phyloP scores from a whole-genome alignment of 2,329 filamentous ascomycete species.

The Pseudocercospora crystallina region DNA sequence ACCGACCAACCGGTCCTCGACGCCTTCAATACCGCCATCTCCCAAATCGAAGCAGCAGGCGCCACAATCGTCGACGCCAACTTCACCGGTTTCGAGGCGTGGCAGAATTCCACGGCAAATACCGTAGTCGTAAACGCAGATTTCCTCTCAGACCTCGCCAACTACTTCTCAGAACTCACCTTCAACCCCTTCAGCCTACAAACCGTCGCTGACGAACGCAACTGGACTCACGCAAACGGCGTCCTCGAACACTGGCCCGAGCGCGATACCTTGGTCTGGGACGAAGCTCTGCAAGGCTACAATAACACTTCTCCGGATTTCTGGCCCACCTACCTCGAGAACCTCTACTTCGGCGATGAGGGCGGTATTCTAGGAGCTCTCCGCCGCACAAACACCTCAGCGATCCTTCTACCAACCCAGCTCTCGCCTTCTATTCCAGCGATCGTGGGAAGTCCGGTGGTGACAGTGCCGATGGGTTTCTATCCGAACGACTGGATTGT shows the following conservation, averaged over 20 bases:
- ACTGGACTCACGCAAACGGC: conserved; percentile 55
- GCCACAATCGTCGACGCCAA: conserved; percentile 24
- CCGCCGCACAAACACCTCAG: conserved; percentile 57
- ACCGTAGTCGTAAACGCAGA: conserved; percentile 57
- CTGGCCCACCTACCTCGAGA: conserved; percentile 57
- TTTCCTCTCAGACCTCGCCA: conserved; percentile 57
- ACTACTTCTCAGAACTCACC: conserved; percentile 58
- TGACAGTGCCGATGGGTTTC: conserved; percentile 64
- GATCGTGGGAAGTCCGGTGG: conserved; percentile 59
- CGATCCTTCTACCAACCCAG: conserved; percentile 60
- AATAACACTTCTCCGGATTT: conserved; percentile 59
- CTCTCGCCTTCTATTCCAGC: conserved; percentile 52
- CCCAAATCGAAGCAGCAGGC: conserved; percentile 19
- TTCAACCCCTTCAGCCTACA: conserved; percentile 59
- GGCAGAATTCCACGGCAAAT: conserved; percentile 41
- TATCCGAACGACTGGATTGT: conserved; percentile 53
- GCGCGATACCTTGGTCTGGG: conserved; percentile 60
- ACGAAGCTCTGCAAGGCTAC: conserved; percentile 54
- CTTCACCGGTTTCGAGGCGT: conserved; percentile 37
- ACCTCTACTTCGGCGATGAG: conserved; percentile 55
- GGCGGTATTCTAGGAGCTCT: conserved; percentile 64
- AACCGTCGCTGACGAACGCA: conserved; percentile 51
- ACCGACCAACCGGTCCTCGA: conserved; percentile 45
- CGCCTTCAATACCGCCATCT: conserved; percentile 33
- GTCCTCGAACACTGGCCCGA: conserved; percentile 59